A percentile compares a stretch with the other conserved stretches of the same genome.
These are phyloP conservation scores for Sungouiella blattae DNA, from an alignment of 805 yeast species.

Conservation along the genomic window DNA sequence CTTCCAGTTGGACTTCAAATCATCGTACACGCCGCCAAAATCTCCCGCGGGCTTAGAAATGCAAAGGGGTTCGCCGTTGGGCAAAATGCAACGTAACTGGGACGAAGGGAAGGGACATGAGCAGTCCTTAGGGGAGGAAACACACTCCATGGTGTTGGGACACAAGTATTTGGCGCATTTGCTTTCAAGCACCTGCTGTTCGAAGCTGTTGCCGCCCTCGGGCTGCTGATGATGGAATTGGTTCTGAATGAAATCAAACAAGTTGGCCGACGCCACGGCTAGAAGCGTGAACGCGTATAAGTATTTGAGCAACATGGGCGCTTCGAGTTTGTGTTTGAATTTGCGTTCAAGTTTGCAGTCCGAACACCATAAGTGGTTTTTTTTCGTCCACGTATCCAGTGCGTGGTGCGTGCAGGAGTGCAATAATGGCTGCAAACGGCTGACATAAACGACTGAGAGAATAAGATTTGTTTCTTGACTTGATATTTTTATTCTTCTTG, in stretches of 20 bases:
- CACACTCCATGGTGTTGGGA: slow-evolving; percentile 81
- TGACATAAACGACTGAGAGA: too few species aligned
- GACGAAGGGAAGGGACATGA: slow-evolving; percentile 90
- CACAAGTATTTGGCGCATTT: slow-evolving; percentile 71
- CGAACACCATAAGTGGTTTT: too few species aligned
- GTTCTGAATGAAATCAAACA: slow-evolving; percentile 33
- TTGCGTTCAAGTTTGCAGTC: too few species aligned
- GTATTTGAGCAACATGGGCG: slow-evolving; percentile 8
- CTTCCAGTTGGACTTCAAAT: slow-evolving; percentile 43
- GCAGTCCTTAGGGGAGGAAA: slow-evolving; percentile 62
- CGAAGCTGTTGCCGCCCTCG: slow-evolving; percentile 25
- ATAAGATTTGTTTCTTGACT: too few species aligned
- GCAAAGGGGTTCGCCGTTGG: slow-evolving; percentile 70
- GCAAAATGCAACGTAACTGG: slow-evolving; percentile 75
- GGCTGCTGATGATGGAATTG: slow-evolving; percentile 11
- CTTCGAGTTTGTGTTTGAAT: not conserved
- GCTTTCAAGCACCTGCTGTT: slow-evolving; percentile 32
- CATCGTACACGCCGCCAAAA: slow-evolving; percentile 27
- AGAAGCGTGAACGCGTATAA: slow-evolving; percentile 6
- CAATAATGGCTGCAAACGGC: too few species aligned
- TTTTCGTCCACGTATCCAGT: slow-evolving; percentile 3
- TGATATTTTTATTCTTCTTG: too few species aligned
- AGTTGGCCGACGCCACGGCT: slow-evolving; percentile 23
- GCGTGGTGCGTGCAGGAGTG: not conserved
- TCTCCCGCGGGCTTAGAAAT: slow-evolving; percentile 72